Percentiles rank a stretch among this genome's conserved stretches.
Evolutionary conservation across 805 yeast species (phyloP).

Genomic region (Metschnikowia orientalis): DNA sequence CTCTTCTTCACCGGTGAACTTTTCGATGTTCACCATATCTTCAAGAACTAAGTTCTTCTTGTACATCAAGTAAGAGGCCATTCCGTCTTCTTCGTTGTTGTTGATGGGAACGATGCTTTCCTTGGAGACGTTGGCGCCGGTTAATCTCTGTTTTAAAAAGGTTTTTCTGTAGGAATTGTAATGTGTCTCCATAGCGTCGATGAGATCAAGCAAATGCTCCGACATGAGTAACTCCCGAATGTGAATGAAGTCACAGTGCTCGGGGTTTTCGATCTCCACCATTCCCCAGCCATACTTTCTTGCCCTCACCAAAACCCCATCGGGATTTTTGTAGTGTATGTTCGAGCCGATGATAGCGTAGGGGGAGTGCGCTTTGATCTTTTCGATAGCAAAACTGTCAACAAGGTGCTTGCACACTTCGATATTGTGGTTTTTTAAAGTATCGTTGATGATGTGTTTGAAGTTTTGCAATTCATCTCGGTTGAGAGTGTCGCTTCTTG

Average conservation of each 20-base stretch:
- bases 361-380: slow-evolving; percentile 49
- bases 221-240: slow-evolving; percentile 64
- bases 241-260: slow-evolving; percentile 70
- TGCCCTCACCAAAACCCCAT: slow-evolving; percentile 50
- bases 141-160: slow-evolving; percentile 48
- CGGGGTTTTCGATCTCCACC: slow-evolving; percentile 74
- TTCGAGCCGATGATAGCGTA: slow-evolving; percentile 70
- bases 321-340: slow-evolving; percentile 22
- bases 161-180: slow-evolving; percentile 65
- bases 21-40: slow-evolving; percentile 14
- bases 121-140: slow-evolving; percentile 13
- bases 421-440: slow-evolving; percentile 52
- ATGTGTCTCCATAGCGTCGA: slow-evolving; percentile 69
- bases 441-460: slow-evolving; percentile 49
- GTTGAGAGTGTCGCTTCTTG: slow-evolving; percentile 76
- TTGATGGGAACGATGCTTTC: slow-evolving; percentile 4
- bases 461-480: slow-evolving; percentile 48
- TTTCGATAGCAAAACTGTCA: slow-evolving; percentile 25
- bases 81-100: slow-evolving; percentile 17
- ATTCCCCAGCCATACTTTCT: slow-evolving; percentile 74
- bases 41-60: slow-evolving; percentile 13
- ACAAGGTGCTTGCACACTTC: slow-evolving; percentile 30
- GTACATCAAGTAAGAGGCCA: slow-evolving; percentile 16
- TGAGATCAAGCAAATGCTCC: slow-evolving; percentile 71
- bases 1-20: slow-evolving; percentile 22